Conservation (phyloP, 306 rosid species). For the Astragalus glycyphyllos region DNA sequence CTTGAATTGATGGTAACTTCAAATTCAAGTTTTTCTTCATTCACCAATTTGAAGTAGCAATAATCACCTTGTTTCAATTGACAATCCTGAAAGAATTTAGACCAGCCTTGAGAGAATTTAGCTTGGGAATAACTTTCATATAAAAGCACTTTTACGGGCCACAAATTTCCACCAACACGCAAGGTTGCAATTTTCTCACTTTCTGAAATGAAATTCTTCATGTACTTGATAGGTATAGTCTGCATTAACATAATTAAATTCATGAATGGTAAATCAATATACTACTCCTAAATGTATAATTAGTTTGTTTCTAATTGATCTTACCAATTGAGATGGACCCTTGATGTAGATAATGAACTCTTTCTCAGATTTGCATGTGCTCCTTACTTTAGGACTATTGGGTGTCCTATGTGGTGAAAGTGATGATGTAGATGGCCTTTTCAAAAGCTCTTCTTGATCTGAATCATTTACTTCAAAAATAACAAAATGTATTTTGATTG, state of each 20-base stretch:
- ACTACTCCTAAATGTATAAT: not conserved
- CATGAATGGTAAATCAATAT: not conserved
- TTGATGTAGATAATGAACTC: not conserved
- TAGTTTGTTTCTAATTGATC: not conserved
- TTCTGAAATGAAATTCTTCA: not conserved
- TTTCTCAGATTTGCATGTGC: not conserved
- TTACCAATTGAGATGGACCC: not conserved
- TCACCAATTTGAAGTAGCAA: conserved; percentile 45
- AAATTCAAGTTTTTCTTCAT: conserved; percentile 21
- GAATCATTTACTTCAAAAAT: not conserved
- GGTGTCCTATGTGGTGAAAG: not conserved
- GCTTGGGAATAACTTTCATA: not conserved
- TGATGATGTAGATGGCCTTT: conserved; percentile 22
- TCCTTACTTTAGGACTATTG: not conserved
- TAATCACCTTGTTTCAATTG: conserved; percentile 41
- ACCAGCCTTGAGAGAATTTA: conserved; percentile 41
- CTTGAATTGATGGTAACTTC: conserved; percentile 29
- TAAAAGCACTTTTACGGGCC: conserved; percentile 5
- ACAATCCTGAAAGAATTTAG: conserved; percentile 4
- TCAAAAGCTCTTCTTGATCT: not conserved
- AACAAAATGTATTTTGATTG: too few species aligned
- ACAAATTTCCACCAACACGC: conserved; percentile 5
- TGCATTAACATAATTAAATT: conserved; percentile 21
- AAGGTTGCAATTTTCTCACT: not conserved
- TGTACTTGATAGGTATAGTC: not conserved